A percentile compares a stretch with the other conserved stretches of the same genome.
phyloP scores from a whole-genome alignment of 768 basidiomycete genomes.

The Kwoniella botswanensis region DNA sequence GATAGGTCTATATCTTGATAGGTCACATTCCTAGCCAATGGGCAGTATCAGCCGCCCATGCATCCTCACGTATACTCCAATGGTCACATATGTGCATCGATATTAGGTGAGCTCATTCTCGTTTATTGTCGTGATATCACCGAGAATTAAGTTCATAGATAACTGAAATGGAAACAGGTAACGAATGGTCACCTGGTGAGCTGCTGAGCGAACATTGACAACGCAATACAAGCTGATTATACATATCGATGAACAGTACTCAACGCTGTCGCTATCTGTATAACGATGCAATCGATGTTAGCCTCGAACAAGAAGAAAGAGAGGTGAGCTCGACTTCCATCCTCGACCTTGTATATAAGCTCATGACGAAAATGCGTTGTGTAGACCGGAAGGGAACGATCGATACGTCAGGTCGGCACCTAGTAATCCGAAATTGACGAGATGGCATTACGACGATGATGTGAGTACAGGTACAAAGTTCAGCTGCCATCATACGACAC shows the following conservation, averaged over 20 bases:
- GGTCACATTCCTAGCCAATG: slow-evolving; percentile 51
- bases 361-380: not conserved
- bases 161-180: slow-evolving; percentile 27
- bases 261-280: slow-evolving; percentile 55
- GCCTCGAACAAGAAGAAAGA: slow-evolving; percentile 58
- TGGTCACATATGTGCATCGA: slow-evolving; percentile 56
- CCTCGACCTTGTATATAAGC: too few relatives aligned
- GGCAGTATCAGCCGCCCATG: slow-evolving; percentile 44
- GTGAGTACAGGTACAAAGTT: slow-evolving; percentile 33
- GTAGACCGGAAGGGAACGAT: slow-evolving; percentile 57
- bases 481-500: not conserved
- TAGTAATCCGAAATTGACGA: slow-evolving; percentile 56
- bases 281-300: slow-evolving; percentile 59
- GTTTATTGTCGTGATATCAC: too few relatives aligned
- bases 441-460: slow-evolving; percentile 58
- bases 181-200: slow-evolving; percentile 57
- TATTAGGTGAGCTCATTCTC: slow-evolving; percentile 38
- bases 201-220: not conserved
- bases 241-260: slow-evolving; percentile 43
- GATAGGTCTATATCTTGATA: slow-evolving; percentile 1
- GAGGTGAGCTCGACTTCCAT: slow-evolving; percentile 31
- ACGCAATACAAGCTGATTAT: not conserved
- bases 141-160: not conserved
- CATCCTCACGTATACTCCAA: slow-evolving; percentile 56
- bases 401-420: slow-evolving; percentile 57